phyloP scores from a whole-genome alignment of 1,139 yeast species.

The Zygoascus hellenicus region DNA sequence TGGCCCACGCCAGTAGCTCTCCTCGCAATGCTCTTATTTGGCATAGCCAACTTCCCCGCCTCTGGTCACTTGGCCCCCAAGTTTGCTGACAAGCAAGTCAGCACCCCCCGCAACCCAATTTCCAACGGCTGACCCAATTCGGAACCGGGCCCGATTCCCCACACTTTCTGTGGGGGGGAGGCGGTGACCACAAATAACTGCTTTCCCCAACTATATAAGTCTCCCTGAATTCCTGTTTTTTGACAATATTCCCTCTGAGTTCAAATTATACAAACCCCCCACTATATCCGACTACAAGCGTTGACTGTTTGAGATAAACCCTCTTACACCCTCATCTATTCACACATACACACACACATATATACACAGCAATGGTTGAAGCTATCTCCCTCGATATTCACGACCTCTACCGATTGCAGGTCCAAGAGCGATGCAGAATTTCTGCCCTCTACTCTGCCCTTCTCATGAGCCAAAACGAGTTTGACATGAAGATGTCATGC shows the following conservation, averaged over 20 bases:
- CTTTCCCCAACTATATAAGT: constrained; percentile 1
- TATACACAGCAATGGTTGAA: constrained; percentile 15
- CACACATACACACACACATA: constrained; percentile 2
- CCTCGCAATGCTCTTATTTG: too few relatives aligned
- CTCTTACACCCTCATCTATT: background rate
- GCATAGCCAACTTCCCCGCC: too few relatives aligned
- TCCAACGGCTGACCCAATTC: background rate
- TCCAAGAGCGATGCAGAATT: constrained; percentile 19
- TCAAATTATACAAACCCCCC: background rate
- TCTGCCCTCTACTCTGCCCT: constrained; percentile 18
- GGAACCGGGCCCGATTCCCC: constrained; percentile 11
- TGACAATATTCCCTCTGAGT: background rate
- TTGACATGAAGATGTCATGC: constrained; percentile 18
- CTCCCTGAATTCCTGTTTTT: constrained; percentile 1
- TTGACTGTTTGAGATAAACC: too few relatives aligned
- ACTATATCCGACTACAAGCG: too few relatives aligned
- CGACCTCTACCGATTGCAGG: constrained; percentile 19
- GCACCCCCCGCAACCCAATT: too few relatives aligned
- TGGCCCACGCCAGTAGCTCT: too few relatives aligned
- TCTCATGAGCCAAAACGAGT: constrained; percentile 17
- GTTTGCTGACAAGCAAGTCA: too few relatives aligned
- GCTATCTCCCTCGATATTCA: constrained; percentile 13
- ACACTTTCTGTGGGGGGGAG: constrained; percentile 5
- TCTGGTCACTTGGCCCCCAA: too few relatives aligned
- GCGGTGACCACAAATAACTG: constrained; percentile 1